Evolutionary conservation across 345 rosid species (phyloP).

Genomic region (Eucalyptus urophylla): DNA sequence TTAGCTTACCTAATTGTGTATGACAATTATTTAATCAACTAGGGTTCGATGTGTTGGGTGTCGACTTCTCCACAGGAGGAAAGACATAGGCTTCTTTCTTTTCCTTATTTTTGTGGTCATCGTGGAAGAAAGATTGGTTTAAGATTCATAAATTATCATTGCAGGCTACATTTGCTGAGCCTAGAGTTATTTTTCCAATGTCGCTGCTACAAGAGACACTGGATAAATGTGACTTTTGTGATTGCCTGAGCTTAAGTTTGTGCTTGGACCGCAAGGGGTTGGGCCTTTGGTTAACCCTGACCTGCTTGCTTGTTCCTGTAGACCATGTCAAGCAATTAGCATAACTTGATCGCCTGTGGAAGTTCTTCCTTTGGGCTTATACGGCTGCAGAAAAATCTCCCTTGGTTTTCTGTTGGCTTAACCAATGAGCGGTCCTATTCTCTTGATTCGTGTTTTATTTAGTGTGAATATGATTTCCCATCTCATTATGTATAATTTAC

Average conservation of each 20-base stretch:
- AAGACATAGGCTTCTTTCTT: neutral
- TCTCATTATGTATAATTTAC: neutral
- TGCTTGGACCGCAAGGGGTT: neutral
- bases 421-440: neutral
- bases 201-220: neutral
- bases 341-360: neutral
- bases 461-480: neutral
- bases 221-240: neutral
- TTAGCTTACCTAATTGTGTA: neutral
- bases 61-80: neutral
- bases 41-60: neutral
- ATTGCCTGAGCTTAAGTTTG: neutral
- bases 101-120: neutral
- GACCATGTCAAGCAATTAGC: neutral
- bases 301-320: neutral
- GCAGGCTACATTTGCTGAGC: neutral
- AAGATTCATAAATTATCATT: neutral
- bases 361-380: neutral
- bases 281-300: neutral
- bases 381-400: neutral
- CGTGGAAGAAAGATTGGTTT: neutral
- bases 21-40: neutral
- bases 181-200: neutral
- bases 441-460: neutral
- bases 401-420: neutral